These are phyloP conservation scores for Penicillium coprophilum DNA, from an alignment of 495 filamentous ascomycete genomes.

Conservation along the genomic window DNA sequence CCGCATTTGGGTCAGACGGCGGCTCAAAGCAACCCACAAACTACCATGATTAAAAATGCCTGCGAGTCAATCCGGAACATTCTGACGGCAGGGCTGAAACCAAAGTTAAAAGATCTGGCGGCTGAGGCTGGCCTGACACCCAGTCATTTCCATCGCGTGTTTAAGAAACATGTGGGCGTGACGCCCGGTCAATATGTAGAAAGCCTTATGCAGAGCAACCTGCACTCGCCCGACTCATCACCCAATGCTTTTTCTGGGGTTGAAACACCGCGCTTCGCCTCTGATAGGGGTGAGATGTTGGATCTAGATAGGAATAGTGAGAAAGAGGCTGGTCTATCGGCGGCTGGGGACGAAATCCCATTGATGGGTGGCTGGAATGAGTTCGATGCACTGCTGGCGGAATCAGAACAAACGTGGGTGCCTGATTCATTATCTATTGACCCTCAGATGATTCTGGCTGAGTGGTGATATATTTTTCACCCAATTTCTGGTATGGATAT, in stretches of 20 bases:
- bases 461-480: constrained; percentile 3
- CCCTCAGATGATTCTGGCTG: constrained; percentile 16
- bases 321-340: constrained; percentile 16
- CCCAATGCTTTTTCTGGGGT: constrained; percentile 13
- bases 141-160: constrained; percentile 63
- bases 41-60: constrained; percentile 45
- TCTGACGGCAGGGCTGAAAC: constrained; percentile 32
- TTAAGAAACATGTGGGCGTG: constrained; percentile 58
- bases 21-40: constrained; percentile 41
- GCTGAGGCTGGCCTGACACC: constrained; percentile 54
- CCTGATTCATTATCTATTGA: constrained; percentile 20
- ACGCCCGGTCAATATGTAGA: constrained; percentile 58
- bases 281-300: not conserved
- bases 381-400: constrained; percentile 40
- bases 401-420: constrained; percentile 20
- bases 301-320: not conserved
- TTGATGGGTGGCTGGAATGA: constrained; percentile 34
- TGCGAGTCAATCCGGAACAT: constrained; percentile 36
- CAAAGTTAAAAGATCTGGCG: constrained; percentile 53
- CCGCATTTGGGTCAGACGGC: constrained; percentile 44
- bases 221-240: constrained; percentile 8
- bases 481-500: not conserved
- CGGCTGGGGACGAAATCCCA: constrained; percentile 8
- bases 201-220: constrained; percentile 12
- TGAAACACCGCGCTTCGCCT: constrained; percentile 15